These are phyloP conservation scores for Begonia masoniana DNA, from an alignment of 306 rosid genomes.

Conservation along the genomic window DNA sequence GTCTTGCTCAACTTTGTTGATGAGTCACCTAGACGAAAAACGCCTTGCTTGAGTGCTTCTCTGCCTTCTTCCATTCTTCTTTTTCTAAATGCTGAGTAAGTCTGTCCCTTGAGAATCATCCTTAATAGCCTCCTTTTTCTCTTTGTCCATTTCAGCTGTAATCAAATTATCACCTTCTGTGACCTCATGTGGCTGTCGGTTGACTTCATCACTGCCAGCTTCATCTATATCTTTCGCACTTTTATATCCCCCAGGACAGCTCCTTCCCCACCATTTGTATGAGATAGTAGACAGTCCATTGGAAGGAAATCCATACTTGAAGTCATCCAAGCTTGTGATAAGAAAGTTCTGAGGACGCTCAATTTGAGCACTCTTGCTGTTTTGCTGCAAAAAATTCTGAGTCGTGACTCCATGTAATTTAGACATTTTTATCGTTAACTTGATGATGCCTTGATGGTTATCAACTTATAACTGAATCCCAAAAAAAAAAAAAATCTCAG, in stretches of 20 bases:
- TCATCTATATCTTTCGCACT: conserved; percentile 4
- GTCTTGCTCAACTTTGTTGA: conserved; percentile 37
- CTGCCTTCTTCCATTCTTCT: conserved; percentile 44
- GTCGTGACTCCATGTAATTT: conserved; percentile 33
- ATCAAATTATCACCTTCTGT: conserved; percentile 8
- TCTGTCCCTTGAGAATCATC: conserved; percentile 29
- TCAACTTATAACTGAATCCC: too few species aligned
- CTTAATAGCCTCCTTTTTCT: background rate
- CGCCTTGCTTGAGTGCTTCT: conserved; percentile 45
- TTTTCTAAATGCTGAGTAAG: conserved; percentile 45
- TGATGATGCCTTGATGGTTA: conserved; percentile 8
- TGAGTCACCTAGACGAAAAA: conserved; percentile 25
- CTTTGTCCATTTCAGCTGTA: conserved; percentile 18
- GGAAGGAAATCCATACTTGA: conserved; percentile 68
- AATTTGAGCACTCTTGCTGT: conserved; percentile 38
- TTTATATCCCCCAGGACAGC: conserved; percentile 13
- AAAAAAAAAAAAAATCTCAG: too few species aligned
- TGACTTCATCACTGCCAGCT: conserved; percentile 8
- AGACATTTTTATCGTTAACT: conserved; percentile 23
- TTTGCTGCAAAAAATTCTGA: conserved; percentile 37
- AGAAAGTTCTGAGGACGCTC: conserved; percentile 23
- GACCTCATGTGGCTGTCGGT: conserved; percentile 18
- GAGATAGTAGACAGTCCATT: conserved; percentile 51
- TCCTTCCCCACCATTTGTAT: conserved; percentile 86
- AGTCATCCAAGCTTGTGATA: conserved; percentile 39